Evolutionary conservation across 1,284 basidiomycete species (phyloP), one percentile per base, ranked within the genome.

Genomic region (Sporisorium sorghi): DNA sequence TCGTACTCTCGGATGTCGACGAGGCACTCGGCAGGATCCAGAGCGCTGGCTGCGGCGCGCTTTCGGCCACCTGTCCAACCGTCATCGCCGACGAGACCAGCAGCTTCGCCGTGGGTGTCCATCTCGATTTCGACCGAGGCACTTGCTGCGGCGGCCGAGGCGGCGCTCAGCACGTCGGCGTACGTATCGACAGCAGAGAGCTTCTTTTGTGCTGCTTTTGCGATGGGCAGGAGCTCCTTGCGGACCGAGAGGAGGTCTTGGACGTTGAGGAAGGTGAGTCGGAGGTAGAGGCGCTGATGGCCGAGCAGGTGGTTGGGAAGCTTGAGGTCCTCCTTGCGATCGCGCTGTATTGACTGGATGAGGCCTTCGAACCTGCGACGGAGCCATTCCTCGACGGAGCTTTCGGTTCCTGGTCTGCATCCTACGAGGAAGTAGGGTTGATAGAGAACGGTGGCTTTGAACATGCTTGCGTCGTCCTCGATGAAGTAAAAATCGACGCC

Each of bases 401-500:
- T 91, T 84, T 99, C 97, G 56, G 91, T 92, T 1, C 94, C 94
- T 58, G 86, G 69, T 90, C 78, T 76, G 89, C 92, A 96, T 3
- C 91, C 91, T 70, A 99, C 91, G 73, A 89, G 89, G 80, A 99
- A 97, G 85, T 99, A 99, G 0, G 97, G 97, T 83, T 97, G 93
- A 81, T 96, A 96, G 57, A 90, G 89, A 64, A 93, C 88, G 1
- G 96, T 99, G 73, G 90, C 91, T 85, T 99, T 99, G 88, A 99
- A 99, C 90, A 93, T 93, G 33, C 89, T 90, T 5, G 96, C 96
- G 73, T 98, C 94, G 81, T 99, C 95, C 86, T 98, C 91, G 77
- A 99, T 94, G 81, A 99, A 99, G 85, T 97, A 98, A 79, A 91
- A 97, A 82, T 99, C 96, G 11, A 99, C 95, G 11, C 91, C 92